These are phyloP conservation scores for Colletotrichum spinosum DNA, from an alignment of 2,329 filamentous ascomycete genomes.

Conservation along the genomic window DNA sequence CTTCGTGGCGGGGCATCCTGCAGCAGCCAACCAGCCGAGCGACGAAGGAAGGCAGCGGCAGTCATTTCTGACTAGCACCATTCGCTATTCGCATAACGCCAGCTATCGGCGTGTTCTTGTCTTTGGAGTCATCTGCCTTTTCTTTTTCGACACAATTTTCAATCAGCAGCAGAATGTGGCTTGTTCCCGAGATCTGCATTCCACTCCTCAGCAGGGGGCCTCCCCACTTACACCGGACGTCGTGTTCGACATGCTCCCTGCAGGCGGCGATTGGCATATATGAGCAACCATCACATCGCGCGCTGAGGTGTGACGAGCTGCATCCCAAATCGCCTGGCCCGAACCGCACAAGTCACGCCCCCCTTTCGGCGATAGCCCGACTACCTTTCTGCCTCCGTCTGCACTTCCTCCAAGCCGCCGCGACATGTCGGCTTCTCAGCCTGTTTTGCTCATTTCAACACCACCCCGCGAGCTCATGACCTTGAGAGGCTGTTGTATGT, in stretches of 20 bases:
- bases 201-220: background rate
- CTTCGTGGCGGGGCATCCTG: constrained; percentile 34
- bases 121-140: background rate
- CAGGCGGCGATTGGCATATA: constrained; percentile 1
- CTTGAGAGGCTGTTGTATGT: too few species aligned
- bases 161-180: background rate
- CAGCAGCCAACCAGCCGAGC: constrained; percentile 19
- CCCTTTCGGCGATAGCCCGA: too few species aligned
- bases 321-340: background rate
- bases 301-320: constrained; percentile 8
- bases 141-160: background rate
- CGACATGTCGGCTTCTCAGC: too few species aligned
- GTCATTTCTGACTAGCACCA: constrained; percentile 13
- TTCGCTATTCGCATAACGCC: constrained; percentile 20
- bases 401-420: background rate
- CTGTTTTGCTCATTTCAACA: too few species aligned
- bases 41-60: constrained; percentile 29
- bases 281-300: background rate
- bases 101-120: background rate
- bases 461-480: too few species aligned
- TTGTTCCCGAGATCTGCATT: background rate
- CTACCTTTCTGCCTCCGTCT: too few species aligned
- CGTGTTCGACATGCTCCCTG: background rate
- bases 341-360: too few species aligned
- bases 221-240: constrained; percentile 26